These are phyloP conservation scores for Thermoascus crustaceus DNA, from an alignment of 2,329 filamentous ascomycete genomes.

Conservation along the genomic window DNA sequence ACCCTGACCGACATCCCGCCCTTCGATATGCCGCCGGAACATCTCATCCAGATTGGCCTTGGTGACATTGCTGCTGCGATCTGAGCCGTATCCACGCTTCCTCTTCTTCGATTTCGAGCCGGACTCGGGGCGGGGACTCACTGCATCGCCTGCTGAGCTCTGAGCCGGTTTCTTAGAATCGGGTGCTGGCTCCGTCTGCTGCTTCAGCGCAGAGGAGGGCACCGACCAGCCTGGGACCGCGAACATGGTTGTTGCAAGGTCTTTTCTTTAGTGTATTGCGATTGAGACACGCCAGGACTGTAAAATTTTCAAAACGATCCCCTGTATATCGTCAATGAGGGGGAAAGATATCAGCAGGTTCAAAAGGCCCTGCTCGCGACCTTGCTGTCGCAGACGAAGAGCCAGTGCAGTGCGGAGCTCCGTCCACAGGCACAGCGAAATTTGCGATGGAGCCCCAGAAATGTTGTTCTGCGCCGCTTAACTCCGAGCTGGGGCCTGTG, in stretches of 20 bases:
- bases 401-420: too few relatives aligned
- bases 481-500: background rate
- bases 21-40: constrained; percentile 72
- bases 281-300: too few relatives aligned
- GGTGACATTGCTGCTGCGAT: constrained; percentile 46
- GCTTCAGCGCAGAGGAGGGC: constrained; percentile 60
- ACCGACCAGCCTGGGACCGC: constrained; percentile 90
- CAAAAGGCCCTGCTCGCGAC: too few relatives aligned
- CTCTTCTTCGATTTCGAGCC: constrained; percentile 43
- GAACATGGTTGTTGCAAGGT: too few relatives aligned
- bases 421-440: constrained; percentile 1
- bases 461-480: background rate
- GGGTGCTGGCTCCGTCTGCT: constrained; percentile 53
- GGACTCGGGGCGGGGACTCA: constrained; percentile 10
- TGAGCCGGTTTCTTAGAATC: constrained; percentile 58
- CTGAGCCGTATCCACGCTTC: constrained; percentile 33
- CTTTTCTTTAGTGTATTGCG: too few relatives aligned
- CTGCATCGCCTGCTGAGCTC: constrained; percentile 31
- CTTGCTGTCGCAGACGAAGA: too few relatives aligned
- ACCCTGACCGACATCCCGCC: constrained; percentile 38
- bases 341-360: too few relatives aligned
- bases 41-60: constrained; percentile 65
- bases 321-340: too few relatives aligned
- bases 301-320: too few relatives aligned
- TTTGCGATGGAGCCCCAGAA: background rate